These are phyloP conservation scores for Ceratocystis cubensis DNA, from an alignment of 2,329 filamentous ascomycete genomes.

Conservation along the genomic window DNA sequence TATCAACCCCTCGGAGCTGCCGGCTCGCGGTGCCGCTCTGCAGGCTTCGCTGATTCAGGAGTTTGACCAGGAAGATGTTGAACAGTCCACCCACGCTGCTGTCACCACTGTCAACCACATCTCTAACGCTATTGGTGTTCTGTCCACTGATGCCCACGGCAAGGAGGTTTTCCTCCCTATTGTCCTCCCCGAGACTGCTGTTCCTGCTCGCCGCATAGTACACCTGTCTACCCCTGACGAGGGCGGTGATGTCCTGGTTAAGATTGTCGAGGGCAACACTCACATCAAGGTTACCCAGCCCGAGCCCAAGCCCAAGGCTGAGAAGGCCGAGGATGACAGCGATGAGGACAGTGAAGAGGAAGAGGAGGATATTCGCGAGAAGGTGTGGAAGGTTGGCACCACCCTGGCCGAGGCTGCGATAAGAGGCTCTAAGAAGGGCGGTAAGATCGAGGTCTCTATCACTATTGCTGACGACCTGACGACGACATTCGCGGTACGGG, in stretches of 20 bases:
- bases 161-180: constrained; percentile 67
- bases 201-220: constrained; percentile 74
- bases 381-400: constrained; percentile 79
- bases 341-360: constrained; percentile 58
- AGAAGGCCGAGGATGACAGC: constrained; percentile 48
- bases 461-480: constrained; percentile 71
- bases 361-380: constrained; percentile 75
- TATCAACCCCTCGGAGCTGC: constrained; percentile 87
- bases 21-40: constrained; percentile 81
- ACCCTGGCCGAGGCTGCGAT: constrained; percentile 76
- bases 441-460: constrained; percentile 87
- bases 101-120: constrained; percentile 92
- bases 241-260: constrained; percentile 78
- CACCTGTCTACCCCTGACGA: constrained; percentile 64
- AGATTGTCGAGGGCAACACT: constrained; percentile 73
- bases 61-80: constrained; percentile 86
- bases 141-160: constrained; percentile 47
- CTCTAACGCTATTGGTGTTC: constrained; percentile 73
- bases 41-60: constrained; percentile 90
- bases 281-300: constrained; percentile 91
- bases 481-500: constrained; percentile 68
- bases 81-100: constrained; percentile 88
- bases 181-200: constrained; percentile 73
- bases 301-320: constrained; percentile 62
- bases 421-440: constrained; percentile 70